A percentile compares a stretch with the other conserved stretches of the same genome.
Conservation (phyloP, 1,139 yeast species). For the Candida sanyaensis region DNA sequence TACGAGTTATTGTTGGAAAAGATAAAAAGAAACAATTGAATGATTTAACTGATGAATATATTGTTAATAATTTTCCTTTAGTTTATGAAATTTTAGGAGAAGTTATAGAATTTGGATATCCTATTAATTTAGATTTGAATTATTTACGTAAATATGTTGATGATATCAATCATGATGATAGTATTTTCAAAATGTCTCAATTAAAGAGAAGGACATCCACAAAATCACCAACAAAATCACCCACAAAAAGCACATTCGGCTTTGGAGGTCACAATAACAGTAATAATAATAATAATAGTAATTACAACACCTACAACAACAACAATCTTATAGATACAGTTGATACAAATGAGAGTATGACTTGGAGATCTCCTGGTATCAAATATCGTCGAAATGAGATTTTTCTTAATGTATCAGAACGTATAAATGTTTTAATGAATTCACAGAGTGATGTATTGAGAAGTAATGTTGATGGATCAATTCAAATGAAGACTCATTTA, state of each 20-base stretch:
- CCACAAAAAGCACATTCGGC: neutral
- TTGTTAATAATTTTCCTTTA: conserved; percentile 56
- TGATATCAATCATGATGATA: conserved; percentile 22
- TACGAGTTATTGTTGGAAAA: conserved; percentile 26
- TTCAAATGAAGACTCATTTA: conserved; percentile 70
- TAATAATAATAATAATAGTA: neutral
- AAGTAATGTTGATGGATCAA: conserved; percentile 76
- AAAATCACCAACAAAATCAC: conserved; percentile 11
- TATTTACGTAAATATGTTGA: conserved; percentile 29
- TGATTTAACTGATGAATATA: conserved; percentile 28
- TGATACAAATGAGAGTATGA: conserved; percentile 15
- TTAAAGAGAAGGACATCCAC: conserved; percentile 16
- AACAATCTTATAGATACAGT: neutral
- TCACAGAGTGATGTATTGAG: conserved; percentile 62
- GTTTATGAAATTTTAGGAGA: conserved; percentile 82
- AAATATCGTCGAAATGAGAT: conserved; percentile 84
- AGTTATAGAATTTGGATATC: conserved; percentile 79
- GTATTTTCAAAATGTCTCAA: conserved; percentile 18
- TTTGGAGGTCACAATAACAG: neutral
- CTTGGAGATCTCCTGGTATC: conserved; percentile 77
- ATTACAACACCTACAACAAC: neutral
- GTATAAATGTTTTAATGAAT: conserved; percentile 66
- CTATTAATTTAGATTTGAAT: conserved; percentile 64
- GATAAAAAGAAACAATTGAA: conserved; percentile 9
- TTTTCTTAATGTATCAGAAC: conserved; percentile 74